These are phyloP conservation scores for Ophiostoma ips DNA, from an alignment of 2,329 filamentous ascomycete genomes.

Conservation along the genomic window DNA sequence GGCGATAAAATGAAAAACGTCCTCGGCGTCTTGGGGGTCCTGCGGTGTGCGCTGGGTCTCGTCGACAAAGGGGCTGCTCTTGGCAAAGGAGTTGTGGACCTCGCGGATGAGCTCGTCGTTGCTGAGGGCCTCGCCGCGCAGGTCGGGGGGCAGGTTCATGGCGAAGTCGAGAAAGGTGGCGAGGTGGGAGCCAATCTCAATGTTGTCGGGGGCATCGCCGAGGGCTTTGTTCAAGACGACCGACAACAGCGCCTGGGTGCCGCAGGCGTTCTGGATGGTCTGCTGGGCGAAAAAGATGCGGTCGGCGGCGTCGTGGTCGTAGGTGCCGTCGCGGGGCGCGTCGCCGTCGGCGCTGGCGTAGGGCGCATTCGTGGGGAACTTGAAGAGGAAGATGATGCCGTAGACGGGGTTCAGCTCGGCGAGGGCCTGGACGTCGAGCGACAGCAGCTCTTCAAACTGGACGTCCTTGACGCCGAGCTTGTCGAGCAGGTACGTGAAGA, in stretches of 20 bases:
- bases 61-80: slow-evolving; percentile 80
- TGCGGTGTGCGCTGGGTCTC: slow-evolving; percentile 68
- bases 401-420: slow-evolving; percentile 64
- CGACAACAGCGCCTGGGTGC: slow-evolving; percentile 85
- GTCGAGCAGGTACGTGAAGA: slow-evolving; percentile 94
- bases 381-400: slow-evolving; percentile 98
- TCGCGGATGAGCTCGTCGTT: slow-evolving; percentile 56
- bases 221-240: slow-evolving; percentile 68
- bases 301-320: slow-evolving; percentile 61
- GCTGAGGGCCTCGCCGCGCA: slow-evolving; percentile 45
- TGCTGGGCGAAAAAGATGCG: slow-evolving; percentile 87
- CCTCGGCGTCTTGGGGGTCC: slow-evolving; percentile 55
- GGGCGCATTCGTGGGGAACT: slow-evolving; percentile 63
- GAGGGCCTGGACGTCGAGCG: slow-evolving; percentile 65
- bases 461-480: slow-evolving; percentile 81
- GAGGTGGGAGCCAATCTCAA: slow-evolving; percentile 60
- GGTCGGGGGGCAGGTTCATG: slow-evolving; percentile 64
- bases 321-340: slow-evolving; percentile 65
- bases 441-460: slow-evolving; percentile 92
- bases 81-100: slow-evolving; percentile 83
- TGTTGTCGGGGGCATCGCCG: slow-evolving; percentile 16
- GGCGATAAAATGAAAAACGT: slow-evolving; percentile 95
- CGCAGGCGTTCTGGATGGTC: slow-evolving; percentile 97
- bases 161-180: slow-evolving; percentile 79
- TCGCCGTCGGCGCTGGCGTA: slow-evolving; percentile 42